A percentile compares a stretch with the other conserved stretches of the same genome.
Conservation (phyloP, 108 stramenopile species). For the Nitzschia palea region DNA sequence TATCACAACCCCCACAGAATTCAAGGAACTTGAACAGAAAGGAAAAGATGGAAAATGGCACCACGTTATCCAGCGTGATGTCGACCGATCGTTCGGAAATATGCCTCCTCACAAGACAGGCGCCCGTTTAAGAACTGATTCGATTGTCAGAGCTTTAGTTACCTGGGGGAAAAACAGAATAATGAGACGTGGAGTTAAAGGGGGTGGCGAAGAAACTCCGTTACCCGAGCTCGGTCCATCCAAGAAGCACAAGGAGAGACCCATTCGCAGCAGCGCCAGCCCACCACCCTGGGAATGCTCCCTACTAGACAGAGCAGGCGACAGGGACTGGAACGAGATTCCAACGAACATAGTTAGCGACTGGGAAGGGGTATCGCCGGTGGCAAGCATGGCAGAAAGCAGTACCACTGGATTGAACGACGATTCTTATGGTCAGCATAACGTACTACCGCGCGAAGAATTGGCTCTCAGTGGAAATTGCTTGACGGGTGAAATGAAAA, state of each 20-base stretch:
- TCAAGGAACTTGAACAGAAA: slow-evolving; percentile 40
- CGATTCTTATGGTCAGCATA: slow-evolving; percentile 1
- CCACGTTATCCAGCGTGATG: slow-evolving; percentile 80
- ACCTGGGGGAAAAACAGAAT: slow-evolving; percentile 75
- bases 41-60: slow-evolving; percentile 79
- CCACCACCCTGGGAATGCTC: slow-evolving; percentile 61
- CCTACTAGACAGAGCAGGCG: background rate
- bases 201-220: slow-evolving; percentile 41
- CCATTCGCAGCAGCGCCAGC: slow-evolving; percentile 4
- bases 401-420: background rate
- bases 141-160: slow-evolving; percentile 85
- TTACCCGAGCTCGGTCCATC: slow-evolving; percentile 38
- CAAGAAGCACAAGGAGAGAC: slow-evolving; percentile 18
- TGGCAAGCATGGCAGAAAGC: slow-evolving; percentile 51
- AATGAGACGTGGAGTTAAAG: slow-evolving; percentile 62
- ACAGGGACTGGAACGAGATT: slow-evolving; percentile 43
- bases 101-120: slow-evolving; percentile 89
- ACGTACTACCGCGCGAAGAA: slow-evolving; percentile 33
- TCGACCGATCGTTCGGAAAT: slow-evolving; percentile 79
- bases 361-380: slow-evolving; percentile 81
- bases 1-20: background rate
- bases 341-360: slow-evolving; percentile 86
- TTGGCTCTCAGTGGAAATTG: slow-evolving; percentile 75
- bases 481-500: slow-evolving; percentile 75
- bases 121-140: slow-evolving; percentile 65